Conservation (phyloP, 108 stramenopile genomes). For the Pseudonitzschia multistriata region DNA sequence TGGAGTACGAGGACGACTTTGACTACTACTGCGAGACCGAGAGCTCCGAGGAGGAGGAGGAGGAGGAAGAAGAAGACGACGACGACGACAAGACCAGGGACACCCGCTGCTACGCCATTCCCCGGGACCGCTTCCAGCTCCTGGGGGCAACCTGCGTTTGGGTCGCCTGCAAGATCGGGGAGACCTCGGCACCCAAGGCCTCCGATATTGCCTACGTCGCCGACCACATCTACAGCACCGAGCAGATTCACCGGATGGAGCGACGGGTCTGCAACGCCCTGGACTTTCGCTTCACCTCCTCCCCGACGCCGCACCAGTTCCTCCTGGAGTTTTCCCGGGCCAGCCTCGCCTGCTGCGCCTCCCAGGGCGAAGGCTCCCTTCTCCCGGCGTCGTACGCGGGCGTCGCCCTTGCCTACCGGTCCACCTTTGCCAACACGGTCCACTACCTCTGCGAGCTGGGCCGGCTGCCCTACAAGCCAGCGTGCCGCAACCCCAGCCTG, state of each 20-base stretch:
- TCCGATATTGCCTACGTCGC: conserved; percentile 75
- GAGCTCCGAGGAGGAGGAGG: neutral
- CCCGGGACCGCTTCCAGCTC: conserved; percentile 48
- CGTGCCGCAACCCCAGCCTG: conserved; percentile 46
- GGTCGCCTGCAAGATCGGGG: conserved; percentile 81
- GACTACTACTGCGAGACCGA: neutral
- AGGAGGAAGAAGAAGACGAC: conserved; percentile 30
- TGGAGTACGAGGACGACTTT: neutral
- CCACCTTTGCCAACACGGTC: conserved; percentile 49
- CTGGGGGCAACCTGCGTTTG: conserved; percentile 73
- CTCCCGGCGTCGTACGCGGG: neutral
- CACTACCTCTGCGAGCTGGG: conserved; percentile 73
- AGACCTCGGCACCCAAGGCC: conserved; percentile 43
- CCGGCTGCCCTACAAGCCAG: conserved; percentile 61
- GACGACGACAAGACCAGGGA: conserved; percentile 28
- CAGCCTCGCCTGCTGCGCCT: conserved; percentile 40
- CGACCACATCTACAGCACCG: conserved; percentile 56
- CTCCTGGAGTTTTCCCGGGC: conserved; percentile 64
- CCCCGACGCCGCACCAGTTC: conserved; percentile 56
- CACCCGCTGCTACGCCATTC: conserved; percentile 43
- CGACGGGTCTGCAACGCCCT: conserved; percentile 55
- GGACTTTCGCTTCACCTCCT: conserved; percentile 43
- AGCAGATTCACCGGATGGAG: conserved; percentile 71
- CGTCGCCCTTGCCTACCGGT: neutral
- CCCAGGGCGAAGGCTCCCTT: neutral